These are phyloP conservation scores for Potentilla sterilis DNA, from an alignment of 306 rosid species.

Conservation along the genomic window DNA sequence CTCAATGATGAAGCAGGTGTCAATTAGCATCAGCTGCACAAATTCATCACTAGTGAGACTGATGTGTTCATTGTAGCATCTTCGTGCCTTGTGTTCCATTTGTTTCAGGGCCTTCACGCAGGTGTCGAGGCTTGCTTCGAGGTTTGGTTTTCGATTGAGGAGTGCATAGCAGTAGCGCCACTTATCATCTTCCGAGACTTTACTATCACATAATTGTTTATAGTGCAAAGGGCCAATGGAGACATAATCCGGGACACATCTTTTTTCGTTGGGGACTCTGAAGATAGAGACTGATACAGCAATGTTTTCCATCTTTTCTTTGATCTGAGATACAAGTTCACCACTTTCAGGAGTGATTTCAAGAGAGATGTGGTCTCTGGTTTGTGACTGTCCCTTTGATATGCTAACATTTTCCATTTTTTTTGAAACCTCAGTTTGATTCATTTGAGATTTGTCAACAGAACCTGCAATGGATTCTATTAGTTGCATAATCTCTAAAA, in stretches of 20 bases:
- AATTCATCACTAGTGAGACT: conserved; percentile 22
- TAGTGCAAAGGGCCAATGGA: conserved; percentile 61
- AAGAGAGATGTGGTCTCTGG: conserved; percentile 14
- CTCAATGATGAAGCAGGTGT: conserved; percentile 63
- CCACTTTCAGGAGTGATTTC: conserved; percentile 18
- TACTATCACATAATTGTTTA: neutral
- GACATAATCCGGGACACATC: conserved; percentile 32
- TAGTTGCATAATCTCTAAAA: neutral
- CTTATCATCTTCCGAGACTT: conserved; percentile 34
- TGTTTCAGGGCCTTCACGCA: conserved; percentile 39
- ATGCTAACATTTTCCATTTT: conserved; percentile 22
- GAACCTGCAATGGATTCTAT: neutral
- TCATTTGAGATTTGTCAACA: neutral
- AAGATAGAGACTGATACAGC: conserved; percentile 38
- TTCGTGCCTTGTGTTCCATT: conserved; percentile 40
- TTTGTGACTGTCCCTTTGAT: conserved; percentile 4
- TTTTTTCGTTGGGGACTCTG: conserved; percentile 30
- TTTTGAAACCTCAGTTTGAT: neutral
- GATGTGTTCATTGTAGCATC: conserved; percentile 31
- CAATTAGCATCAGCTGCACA: conserved; percentile 46
- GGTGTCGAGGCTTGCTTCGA: conserved; percentile 32
- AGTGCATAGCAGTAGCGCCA: conserved; percentile 50
- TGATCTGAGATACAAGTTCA: conserved; percentile 40
- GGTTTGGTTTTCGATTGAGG: conserved; percentile 42
- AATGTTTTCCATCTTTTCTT: conserved; percentile 39